Evolutionary conservation across 2,329 filamentous ascomycete species (phyloP).

Genomic region (Cladosporium sp.): DNA sequence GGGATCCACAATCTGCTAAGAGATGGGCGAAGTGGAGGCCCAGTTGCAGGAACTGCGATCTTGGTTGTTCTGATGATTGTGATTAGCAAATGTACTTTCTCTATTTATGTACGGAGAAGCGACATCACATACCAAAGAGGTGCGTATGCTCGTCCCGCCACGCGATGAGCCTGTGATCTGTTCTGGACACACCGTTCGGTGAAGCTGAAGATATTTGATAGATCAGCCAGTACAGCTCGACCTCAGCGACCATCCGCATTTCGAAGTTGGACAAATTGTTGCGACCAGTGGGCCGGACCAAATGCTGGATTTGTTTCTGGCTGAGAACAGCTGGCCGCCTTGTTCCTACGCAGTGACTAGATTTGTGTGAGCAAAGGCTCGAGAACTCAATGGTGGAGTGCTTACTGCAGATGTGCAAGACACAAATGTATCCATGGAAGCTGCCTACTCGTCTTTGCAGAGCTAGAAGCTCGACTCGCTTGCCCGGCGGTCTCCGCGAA

Average conservation of each 20-base stretch:
- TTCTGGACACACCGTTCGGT: constrained; percentile 37
- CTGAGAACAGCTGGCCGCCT: constrained; percentile 41
- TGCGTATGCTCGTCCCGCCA: not conserved
- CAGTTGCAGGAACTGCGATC: constrained; percentile 50
- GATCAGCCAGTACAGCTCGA: constrained; percentile 48
- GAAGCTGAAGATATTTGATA: constrained; percentile 42
- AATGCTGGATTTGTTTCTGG: constrained; percentile 40
- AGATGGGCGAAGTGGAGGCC: constrained; percentile 49
- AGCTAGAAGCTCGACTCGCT: constrained; percentile 34
- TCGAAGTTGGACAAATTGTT: constrained; percentile 45
- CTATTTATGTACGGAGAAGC: not conserved
- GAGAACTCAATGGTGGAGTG: too few relatives aligned
- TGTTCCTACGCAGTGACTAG: constrained; percentile 48
- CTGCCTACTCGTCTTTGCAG: not conserved
- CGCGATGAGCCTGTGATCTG: not conserved
- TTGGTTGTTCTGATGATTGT: constrained; percentile 42
- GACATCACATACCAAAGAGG: not conserved
- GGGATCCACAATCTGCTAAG: constrained; percentile 43
- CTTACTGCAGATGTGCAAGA: not conserved
- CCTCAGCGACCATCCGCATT: constrained; percentile 48
- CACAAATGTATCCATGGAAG: not conserved
- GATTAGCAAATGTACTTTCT: not conserved
- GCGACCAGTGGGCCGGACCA: constrained; percentile 40
- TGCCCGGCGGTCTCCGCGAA: constrained; percentile 28
- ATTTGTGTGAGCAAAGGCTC: constrained; percentile 44